A percentile compares a stretch with the other conserved stretches of the same genome.
These are phyloP conservation scores for Phlebiopsis gigantea DNA, from an alignment of 768 basidiomycete genomes.

Conservation along the genomic window DNA sequence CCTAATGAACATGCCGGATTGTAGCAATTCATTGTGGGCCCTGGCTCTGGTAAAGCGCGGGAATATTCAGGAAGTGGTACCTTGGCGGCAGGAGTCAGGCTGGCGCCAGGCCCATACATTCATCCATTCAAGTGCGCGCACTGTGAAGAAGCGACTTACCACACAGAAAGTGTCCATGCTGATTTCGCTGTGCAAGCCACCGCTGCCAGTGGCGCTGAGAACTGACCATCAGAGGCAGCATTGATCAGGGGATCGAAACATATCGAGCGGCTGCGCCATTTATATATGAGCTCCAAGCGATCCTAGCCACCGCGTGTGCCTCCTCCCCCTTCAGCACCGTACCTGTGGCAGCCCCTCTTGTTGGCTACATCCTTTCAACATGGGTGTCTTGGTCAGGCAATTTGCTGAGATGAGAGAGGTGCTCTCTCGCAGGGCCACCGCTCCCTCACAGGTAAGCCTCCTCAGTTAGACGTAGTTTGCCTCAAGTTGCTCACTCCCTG, in stretches of 20 bases:
- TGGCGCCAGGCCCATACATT: too few relatives aligned
- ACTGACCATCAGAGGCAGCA: neutral
- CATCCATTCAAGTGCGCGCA: too few relatives aligned
- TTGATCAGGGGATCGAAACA: neutral
- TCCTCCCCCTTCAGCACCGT: neutral
- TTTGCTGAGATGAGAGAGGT: slow-evolving; percentile 22
- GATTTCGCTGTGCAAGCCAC: too few relatives aligned
- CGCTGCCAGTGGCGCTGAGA: too few relatives aligned
- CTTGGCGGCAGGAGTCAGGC: too few relatives aligned
- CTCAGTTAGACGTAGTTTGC: neutral
- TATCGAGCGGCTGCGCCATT: neutral
- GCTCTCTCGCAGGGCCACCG: slow-evolving; percentile 39
- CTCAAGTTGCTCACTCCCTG: neutral
- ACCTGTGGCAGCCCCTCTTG: neutral
- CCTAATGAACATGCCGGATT: too few relatives aligned
- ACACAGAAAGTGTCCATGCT: too few relatives aligned
- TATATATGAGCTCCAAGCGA: neutral
- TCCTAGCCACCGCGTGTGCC: neutral
- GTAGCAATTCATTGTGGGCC: too few relatives aligned
- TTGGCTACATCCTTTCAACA: slow-evolving; percentile 20
- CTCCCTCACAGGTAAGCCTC: slow-evolving; percentile 40
- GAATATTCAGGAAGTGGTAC: too few relatives aligned
- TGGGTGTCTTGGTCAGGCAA: slow-evolving; percentile 45
- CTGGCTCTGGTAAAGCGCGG: too few relatives aligned
- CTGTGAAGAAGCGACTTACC: too few relatives aligned